Evolutionary conservation across 176 grass and related monocot genomes (phyloP).

Genomic region (Triticum timopheevii): DNA sequence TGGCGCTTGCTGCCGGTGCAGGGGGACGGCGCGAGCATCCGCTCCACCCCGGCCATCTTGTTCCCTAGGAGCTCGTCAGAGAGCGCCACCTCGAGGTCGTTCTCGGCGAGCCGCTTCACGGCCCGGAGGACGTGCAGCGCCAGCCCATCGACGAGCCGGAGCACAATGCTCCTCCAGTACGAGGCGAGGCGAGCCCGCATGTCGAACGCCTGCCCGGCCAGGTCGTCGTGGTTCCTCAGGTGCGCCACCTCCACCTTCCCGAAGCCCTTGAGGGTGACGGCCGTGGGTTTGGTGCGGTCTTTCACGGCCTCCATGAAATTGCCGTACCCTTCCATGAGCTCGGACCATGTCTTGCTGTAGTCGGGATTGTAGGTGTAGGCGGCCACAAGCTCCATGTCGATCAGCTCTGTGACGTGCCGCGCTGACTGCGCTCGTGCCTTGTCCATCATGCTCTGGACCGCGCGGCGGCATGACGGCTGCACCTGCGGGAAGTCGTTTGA

Average conservation of each 20-base stretch:
- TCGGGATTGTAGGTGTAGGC: conserved; percentile 42
- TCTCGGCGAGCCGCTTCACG: conserved; percentile 41
- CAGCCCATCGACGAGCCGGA: conserved; percentile 44
- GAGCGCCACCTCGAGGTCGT: conserved; percentile 48
- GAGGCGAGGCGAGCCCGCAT: conserved; percentile 37
- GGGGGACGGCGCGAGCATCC: conserved; percentile 47
- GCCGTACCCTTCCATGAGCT: neutral
- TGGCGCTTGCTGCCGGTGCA: conserved; percentile 30
- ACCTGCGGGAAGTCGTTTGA: conserved; percentile 47
- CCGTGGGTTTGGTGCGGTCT: neutral
- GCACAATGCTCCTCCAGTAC: conserved; percentile 53
- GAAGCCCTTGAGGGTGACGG: conserved; percentile 17
- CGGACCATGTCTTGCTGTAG: conserved; percentile 35
- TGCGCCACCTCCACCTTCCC: conserved; percentile 46
- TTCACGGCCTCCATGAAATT: conserved; percentile 36
- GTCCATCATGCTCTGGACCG: conserved; percentile 33
- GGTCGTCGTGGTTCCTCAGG: conserved; percentile 1
- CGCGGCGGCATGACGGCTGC: conserved; percentile 29
- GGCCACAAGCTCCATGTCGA: conserved; percentile 52
- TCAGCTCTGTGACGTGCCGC: conserved; percentile 38
- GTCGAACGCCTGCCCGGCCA: conserved; percentile 49
- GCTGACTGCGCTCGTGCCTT: conserved; percentile 33
- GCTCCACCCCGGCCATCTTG: conserved; percentile 38
- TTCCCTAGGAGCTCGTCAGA: conserved; percentile 29
- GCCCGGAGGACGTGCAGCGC: conserved; percentile 36